phyloP scores from a whole-genome alignment of 768 basidiomycete genomes.

The Crucibulum laeve region DNA sequence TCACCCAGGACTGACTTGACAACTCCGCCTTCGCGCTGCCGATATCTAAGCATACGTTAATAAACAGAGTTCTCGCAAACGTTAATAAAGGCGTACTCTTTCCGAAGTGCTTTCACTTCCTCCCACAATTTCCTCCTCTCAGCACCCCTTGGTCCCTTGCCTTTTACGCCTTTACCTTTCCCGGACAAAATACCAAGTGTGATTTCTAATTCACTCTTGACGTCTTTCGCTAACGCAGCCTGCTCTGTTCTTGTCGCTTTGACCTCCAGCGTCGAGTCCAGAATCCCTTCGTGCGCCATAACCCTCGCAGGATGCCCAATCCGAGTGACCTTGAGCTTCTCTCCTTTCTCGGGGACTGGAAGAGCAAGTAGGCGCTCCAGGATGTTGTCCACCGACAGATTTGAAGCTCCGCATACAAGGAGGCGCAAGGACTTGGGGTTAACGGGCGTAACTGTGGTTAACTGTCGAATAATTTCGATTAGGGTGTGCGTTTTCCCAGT shows the following conservation, averaged over 20 bases:
- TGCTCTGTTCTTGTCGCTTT: slow-evolving; percentile 74
- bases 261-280: slow-evolving; percentile 68
- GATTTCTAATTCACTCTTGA: slow-evolving; percentile 80
- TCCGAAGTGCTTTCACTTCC: slow-evolving; percentile 79
- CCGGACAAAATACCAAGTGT: slow-evolving; percentile 62
- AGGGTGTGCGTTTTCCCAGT: slow-evolving; percentile 97
- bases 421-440: slow-evolving; percentile 56
- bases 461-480: slow-evolving; percentile 88
- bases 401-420: slow-evolving; percentile 90
- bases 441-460: slow-evolving; percentile 43
- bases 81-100: slow-evolving; percentile 55
- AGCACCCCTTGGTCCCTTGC: slow-evolving; percentile 62
- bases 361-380: slow-evolving; percentile 76
- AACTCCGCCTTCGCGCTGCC: slow-evolving; percentile 82
- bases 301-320: slow-evolving; percentile 95
- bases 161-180: slow-evolving; percentile 71
- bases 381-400: slow-evolving; percentile 95
- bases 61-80: background rate
- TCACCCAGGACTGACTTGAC: slow-evolving; percentile 75
- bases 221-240: slow-evolving; percentile 82
- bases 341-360: slow-evolving; percentile 43
- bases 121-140: slow-evolving; percentile 87
- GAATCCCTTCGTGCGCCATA: slow-evolving; percentile 62
- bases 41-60: slow-evolving; percentile 53
- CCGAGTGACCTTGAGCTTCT: slow-evolving; percentile 67